phyloP scores from a whole-genome alignment of 2,329 filamentous ascomycete species.

The Blumeria hordei region DNA sequence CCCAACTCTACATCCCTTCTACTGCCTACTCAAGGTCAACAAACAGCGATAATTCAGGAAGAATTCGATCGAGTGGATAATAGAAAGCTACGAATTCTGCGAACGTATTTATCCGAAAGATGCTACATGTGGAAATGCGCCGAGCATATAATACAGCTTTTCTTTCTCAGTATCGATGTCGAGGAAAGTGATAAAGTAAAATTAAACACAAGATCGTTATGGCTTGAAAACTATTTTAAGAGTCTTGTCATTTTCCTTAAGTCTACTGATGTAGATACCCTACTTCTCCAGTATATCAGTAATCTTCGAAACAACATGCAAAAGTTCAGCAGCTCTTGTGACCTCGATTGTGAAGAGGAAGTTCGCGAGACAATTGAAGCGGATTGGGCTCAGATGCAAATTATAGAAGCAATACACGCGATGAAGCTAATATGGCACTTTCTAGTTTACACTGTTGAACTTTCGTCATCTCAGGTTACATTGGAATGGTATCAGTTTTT shows the following conservation, averaged over 20 bases:
- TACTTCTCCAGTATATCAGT: slow-evolving; percentile 20
- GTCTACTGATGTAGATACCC: slow-evolving; percentile 2
- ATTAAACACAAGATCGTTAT: background rate
- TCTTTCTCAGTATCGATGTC: slow-evolving; percentile 10
- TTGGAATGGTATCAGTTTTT: slow-evolving; percentile 55
- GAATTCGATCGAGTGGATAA: slow-evolving; percentile 38
- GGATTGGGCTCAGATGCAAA: slow-evolving; percentile 35
- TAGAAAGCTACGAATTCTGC: slow-evolving; percentile 42
- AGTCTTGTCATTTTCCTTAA: slow-evolving; percentile 1
- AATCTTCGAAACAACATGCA: slow-evolving; percentile 24
- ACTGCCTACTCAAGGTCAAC: slow-evolving; percentile 14
- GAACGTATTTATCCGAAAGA: slow-evolving; percentile 48
- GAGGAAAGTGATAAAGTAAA: slow-evolving; percentile 2
- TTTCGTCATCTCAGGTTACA: slow-evolving; percentile 33
- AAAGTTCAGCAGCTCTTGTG: slow-evolving; percentile 18
- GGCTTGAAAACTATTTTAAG: slow-evolving; percentile 4
- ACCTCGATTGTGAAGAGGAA: slow-evolving; percentile 21
- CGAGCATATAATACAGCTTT: slow-evolving; percentile 20
- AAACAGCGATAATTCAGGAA: slow-evolving; percentile 22
- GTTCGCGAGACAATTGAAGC: slow-evolving; percentile 28
- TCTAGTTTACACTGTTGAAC: slow-evolving; percentile 31
- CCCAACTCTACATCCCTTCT: slow-evolving; percentile 27
- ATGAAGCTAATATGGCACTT: slow-evolving; percentile 51
- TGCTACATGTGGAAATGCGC: slow-evolving; percentile 40
- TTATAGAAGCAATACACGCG: slow-evolving; percentile 50